These are phyloP conservation scores for Penstemon davidsonii DNA, from an alignment of 257 asterid species.

Conservation along the genomic window DNA sequence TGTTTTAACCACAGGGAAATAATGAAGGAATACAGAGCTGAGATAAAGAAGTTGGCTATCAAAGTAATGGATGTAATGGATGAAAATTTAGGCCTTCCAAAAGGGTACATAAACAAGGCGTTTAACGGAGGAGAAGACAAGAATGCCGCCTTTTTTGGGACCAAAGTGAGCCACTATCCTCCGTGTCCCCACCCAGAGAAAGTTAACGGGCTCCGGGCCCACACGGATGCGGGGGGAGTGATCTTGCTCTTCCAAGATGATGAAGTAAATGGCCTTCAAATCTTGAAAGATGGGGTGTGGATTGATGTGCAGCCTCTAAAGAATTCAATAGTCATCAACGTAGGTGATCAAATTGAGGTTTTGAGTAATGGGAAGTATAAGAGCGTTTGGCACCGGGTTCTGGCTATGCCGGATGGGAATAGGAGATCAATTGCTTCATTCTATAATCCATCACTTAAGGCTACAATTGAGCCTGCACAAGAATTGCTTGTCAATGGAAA, in stretches of 20 bases:
- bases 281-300: constrained; percentile 60
- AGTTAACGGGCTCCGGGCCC: constrained; percentile 64
- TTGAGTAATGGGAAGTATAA: constrained; percentile 78
- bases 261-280: constrained; percentile 59
- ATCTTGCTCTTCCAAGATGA: constrained; percentile 69
- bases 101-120: constrained; percentile 50
- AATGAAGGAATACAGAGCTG: constrained; percentile 59
- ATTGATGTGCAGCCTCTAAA: constrained; percentile 59
- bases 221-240: constrained; percentile 77
- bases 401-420: constrained; percentile 59
- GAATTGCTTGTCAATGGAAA: constrained; percentile 22
- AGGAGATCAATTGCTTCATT: constrained; percentile 88
- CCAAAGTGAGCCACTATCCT: constrained; percentile 72
- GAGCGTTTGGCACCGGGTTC: constrained; percentile 80
- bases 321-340: constrained; percentile 65
- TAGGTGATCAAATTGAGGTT: constrained; percentile 71
- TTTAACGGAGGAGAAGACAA: constrained; percentile 42
- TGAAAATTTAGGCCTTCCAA: constrained; percentile 54
- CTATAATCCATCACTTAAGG: constrained; percentile 68
- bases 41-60: constrained; percentile 50
- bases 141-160: constrained; percentile 55
- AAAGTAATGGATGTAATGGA: constrained; percentile 56
- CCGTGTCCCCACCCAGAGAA: constrained; percentile 61
- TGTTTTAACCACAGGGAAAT: constrained; percentile 42
- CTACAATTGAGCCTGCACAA: constrained; percentile 69